Percentiles rank a stretch among this genome's conserved stretches.
These are phyloP conservation scores for Amanita muscaria DNA, from an alignment of 768 basidiomycete species.

Conservation along the genomic window DNA sequence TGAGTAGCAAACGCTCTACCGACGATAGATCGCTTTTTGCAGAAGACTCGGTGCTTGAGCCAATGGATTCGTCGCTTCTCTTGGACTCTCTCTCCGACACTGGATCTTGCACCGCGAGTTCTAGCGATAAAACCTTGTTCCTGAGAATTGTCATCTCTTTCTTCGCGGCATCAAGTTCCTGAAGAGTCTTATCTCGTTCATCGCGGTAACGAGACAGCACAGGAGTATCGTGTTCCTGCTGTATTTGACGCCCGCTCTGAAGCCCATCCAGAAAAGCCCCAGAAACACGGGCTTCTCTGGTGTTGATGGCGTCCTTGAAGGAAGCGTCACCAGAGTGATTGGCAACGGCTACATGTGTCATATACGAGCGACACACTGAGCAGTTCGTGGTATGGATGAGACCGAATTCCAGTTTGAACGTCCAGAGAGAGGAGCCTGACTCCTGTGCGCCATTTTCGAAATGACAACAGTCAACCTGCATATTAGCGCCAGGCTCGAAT, in stretches of 20 bases:
- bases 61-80: neutral
- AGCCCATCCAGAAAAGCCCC: constrained; percentile 3
- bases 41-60: too few relatives aligned
- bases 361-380: constrained; percentile 3
- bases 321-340: too few relatives aligned
- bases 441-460: too few relatives aligned
- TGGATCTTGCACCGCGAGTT: neutral
- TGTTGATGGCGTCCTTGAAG: constrained; percentile 1
- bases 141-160: neutral
- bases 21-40: neutral
- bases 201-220: neutral
- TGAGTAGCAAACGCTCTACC: too few relatives aligned
- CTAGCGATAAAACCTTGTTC: constrained; percentile 1
- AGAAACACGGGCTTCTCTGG: constrained; percentile 2
- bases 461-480: too few relatives aligned
- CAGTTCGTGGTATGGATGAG: constrained; percentile 4
- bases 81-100: neutral
- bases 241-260: neutral
- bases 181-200: neutral
- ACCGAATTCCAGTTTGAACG: constrained; percentile 1
- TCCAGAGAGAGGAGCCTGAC: too few relatives aligned
- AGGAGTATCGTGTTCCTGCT: constrained; percentile 3
- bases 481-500: too few relatives aligned
- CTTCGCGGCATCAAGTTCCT: constrained; percentile 1
- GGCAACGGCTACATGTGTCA: constrained; percentile 3